Evolutionary conservation across 2,329 filamentous ascomycete species (phyloP), one percentile per base, ranked within the genome.

Genomic region (Cladosporium phlei): DNA sequence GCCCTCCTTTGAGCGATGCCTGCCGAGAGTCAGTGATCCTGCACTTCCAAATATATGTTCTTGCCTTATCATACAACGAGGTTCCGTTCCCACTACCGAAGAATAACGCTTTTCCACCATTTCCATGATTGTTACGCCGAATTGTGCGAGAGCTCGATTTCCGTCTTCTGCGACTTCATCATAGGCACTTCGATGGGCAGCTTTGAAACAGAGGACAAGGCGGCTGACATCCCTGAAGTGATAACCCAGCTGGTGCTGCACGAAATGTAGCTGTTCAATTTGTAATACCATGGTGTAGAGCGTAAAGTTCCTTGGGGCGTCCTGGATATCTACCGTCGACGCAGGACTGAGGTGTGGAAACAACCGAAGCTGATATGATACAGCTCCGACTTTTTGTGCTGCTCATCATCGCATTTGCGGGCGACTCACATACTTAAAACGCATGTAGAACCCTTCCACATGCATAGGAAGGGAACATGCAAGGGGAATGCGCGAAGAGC

Each of bases 201-300:
- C 33, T 35, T 22, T 35, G 33, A 35, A 35, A 20, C 33, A 35
- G 22, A 20, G 16, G 19, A 35, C 6, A 35, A 35, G 33, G 33
- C 33, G 33, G 33, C 33, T 35, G 19, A 12, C 19, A 20, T 35
- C 33, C 19, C 19, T 20, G 19, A 35, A 35, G 33, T 20, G 33
- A 35, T 35, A 35, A 35, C n/a, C 19, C 12, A 35, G 33, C 33
- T 35, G 33, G 19, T 19, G 33, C n/a, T 35, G 33, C n/a, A 35
- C 33, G 33, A 35, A 35, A 12, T 35, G 33, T 20, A 35, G n/a
- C 22, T 35, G 33, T 20, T 22, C 16, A 19, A 19, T 20, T 20
- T 17, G 17, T 22, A 35, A 20, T 35, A 20, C 19, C 33, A 35
- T 35, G 7, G 22, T n/a, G 6, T 35, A 11, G 19, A 35, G 28